Base-by-base conservation (phyloP, 345 rosid species). In the Pistacia atlantica region DNA sequence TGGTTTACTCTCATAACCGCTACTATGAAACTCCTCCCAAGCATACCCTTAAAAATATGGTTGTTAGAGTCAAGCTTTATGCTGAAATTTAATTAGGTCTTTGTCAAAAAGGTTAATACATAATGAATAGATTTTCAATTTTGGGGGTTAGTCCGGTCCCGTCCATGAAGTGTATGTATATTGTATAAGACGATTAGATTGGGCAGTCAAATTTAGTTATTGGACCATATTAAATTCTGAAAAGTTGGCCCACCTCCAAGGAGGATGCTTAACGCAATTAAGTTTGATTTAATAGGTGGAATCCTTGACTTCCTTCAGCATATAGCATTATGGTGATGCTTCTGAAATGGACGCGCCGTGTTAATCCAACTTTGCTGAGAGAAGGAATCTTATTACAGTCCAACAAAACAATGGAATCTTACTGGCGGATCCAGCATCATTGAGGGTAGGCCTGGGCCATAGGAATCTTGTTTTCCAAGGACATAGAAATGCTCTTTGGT, bases 261-360 rank as follows among this genome's bases (percentile, higher is more conserved):
- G 22, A 16, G 62, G 9, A 59, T 46, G 49, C 69, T 67, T 79
- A 12, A 25, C 77, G 77, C 73, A 25, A 67, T 52, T 25, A 67
- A 78, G 54, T 73, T 72, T 65, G 46, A 60, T 66, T 61, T 67
- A 38, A 6, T 42, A 6, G 46, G 46, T 38, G 18, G 72, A 46
- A 22, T 46, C 12, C 20, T 25, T 4, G 33, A 25, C 38, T 17
- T 11, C 5, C 70, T 67, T 67, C 55, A 52, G 46, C 22, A 16
- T 11, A 31, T 33, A 17, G 48, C 12, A 10, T 70, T 70, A 38
- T 17, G 25, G 72, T 9, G 5, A 5, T 8, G 55, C 1, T 20
- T 42, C 11, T 11, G 52, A 71, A n/a, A 2, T 38, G 66, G 54
- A 72, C 38, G 1, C 37, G n/a, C 28, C 48, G 22, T n/a, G 48